Percentiles rank a stretch among this genome's conserved stretches.
These are phyloP conservation scores for Chlorella sp. DNA, from an alignment of 139 green algal species.

Conservation along the genomic window DNA sequence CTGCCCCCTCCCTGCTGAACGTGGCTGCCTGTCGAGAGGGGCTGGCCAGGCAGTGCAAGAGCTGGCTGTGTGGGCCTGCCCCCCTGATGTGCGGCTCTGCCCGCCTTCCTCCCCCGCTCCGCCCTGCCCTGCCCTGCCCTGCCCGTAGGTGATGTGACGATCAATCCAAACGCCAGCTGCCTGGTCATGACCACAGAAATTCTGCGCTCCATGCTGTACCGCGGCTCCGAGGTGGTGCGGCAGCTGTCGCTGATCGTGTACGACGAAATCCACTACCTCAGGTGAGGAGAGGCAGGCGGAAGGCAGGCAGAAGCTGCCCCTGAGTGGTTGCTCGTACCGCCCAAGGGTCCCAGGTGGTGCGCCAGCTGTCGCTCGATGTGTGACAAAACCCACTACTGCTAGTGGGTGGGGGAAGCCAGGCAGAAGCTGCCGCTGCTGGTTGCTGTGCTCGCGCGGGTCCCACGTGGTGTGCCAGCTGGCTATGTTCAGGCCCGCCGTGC, in stretches of 20 bases:
- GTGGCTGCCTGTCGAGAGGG: too few species aligned
- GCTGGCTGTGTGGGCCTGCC: too few species aligned
- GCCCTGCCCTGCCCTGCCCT: background rate
- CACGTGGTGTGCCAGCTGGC: background rate
- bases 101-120: background rate
- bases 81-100: too few species aligned
- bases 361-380: constrained; percentile 67
- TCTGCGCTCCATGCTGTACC: constrained; percentile 86
- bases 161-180: constrained; percentile 82
- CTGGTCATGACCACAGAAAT: constrained; percentile 95
- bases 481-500: too few species aligned
- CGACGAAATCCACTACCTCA: constrained; percentile 78
- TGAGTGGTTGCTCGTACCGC: background rate
- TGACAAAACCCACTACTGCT: constrained; percentile 76
- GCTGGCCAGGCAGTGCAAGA: too few species aligned
- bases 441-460: too few species aligned
- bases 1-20: too few species aligned
- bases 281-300: background rate
- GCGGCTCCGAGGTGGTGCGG: constrained; percentile 72
- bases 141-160: constrained; percentile 75
- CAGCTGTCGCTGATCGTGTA: constrained; percentile 72
- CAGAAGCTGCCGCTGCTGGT: too few species aligned
- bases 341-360: constrained; percentile 71
- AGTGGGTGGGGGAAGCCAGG: constrained; percentile 32
- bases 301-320: background rate